These are phyloP conservation scores for Penicillium sclerotiorum DNA, from an alignment of 2,329 filamentous ascomycete genomes.

Conservation along the genomic window DNA sequence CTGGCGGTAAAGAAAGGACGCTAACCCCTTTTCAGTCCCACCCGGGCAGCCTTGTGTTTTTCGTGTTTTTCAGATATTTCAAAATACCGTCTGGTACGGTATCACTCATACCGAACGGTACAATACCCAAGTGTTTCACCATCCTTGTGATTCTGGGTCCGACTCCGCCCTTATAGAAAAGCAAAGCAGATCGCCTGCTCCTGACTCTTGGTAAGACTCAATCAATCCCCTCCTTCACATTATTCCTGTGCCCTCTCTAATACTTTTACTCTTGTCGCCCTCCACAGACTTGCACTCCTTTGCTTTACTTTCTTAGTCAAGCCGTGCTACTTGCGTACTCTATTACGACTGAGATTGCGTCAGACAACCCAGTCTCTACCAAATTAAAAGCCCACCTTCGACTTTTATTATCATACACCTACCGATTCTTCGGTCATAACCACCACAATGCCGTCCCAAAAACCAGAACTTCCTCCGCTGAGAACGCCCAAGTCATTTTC, in stretches of 20 bases:
- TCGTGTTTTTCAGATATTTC: too few relatives aligned
- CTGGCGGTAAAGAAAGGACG: slow-evolving; percentile 7
- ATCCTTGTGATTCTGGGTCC: too few relatives aligned
- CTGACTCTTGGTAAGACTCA: slow-evolving; percentile 13
- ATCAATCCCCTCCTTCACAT: slow-evolving; percentile 5
- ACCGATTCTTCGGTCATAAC: background rate
- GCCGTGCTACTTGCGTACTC: background rate
- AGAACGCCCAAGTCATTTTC: slow-evolving; percentile 48
- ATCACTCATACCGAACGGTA: slow-evolving; percentile 5
- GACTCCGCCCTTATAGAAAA: slow-evolving; percentile 15
- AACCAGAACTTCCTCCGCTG: slow-evolving; percentile 25
- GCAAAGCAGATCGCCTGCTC: slow-evolving; percentile 17
- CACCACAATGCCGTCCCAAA: background rate
- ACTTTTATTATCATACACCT: background rate
- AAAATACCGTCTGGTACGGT: slow-evolving; percentile 17
- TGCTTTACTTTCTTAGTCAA: background rate
- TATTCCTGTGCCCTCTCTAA: background rate
- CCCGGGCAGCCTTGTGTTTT: slow-evolving; percentile 2
- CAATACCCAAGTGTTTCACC: slow-evolving; percentile 10
- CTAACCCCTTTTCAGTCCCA: background rate
- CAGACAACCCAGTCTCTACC: background rate
- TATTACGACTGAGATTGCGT: background rate
- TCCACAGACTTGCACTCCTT: background rate
- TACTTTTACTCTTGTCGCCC: background rate
- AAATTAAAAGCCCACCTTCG: background rate